phyloP scores from a whole-genome alignment of 345 rosid genomes.

The Sisymbrium altissimum region DNA sequence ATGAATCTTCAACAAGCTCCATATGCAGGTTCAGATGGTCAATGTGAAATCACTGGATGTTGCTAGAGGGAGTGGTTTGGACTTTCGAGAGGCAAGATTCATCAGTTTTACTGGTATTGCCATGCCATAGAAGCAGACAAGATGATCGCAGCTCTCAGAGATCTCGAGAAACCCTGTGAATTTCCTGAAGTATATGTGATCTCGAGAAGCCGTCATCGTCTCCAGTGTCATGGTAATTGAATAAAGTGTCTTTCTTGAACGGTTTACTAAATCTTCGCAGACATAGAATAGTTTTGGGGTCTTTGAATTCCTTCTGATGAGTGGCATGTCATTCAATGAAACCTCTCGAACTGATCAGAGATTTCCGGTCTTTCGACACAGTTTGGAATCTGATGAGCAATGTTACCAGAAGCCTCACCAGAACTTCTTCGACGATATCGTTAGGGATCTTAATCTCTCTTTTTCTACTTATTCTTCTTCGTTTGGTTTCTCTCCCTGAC shows the following conservation, averaged over 20 bases:
- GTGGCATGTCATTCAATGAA: not conserved
- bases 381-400: not conserved
- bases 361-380: conserved; percentile 4
- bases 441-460: not conserved
- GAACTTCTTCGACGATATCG: not conserved
- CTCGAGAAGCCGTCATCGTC: not conserved
- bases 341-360: not conserved
- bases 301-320: not conserved
- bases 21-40: not conserved
- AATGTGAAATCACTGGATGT: not conserved
- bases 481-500: not conserved
- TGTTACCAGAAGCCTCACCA: not conserved
- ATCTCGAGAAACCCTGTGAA: not conserved
- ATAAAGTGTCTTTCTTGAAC: not conserved
- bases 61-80: not conserved
- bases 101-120: not conserved
- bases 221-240: not conserved
- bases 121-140: not conserved
- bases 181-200: not conserved
- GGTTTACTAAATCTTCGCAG: not conserved
- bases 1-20: not conserved
- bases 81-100: not conserved
- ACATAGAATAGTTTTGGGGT: not conserved
- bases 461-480: not conserved
- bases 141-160: not conserved